phyloP scores from a whole-genome alignment of 257 asterid genomes.

The Cinchona pubescens region DNA sequence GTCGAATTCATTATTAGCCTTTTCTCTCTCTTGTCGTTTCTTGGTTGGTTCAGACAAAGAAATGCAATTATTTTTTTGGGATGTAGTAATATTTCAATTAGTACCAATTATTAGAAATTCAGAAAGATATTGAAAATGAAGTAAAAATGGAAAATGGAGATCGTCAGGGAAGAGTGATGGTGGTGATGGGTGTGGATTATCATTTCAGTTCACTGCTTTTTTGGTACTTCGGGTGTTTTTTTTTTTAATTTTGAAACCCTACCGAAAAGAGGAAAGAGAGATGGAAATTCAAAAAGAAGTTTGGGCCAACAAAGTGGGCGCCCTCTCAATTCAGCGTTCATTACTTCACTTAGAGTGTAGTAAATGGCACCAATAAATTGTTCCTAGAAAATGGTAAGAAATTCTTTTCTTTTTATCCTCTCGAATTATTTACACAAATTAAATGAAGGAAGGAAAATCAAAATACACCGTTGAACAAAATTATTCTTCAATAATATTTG shows the following conservation, averaged over 20 bases:
- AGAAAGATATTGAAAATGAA: conserved; percentile 7
- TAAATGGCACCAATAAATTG: not conserved
- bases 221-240: not conserved
- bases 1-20: conserved; percentile 41
- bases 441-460: too few species aligned
- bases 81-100: not conserved
- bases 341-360: too few species aligned
- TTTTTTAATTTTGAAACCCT: conserved; percentile 30
- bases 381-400: too few species aligned
- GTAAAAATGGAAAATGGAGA: conserved; percentile 8
- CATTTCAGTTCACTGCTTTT: conserved; percentile 14
- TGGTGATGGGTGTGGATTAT: conserved; percentile 13
- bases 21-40: not conserved
- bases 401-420: too few species aligned
- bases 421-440: too few species aligned
- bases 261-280: not conserved
- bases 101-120: not conserved
- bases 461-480: too few species aligned
- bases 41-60: not conserved
- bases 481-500: too few species aligned
- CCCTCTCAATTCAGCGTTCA: not conserved
- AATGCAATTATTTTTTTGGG: not conserved
- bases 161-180: not conserved
- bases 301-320: conserved; percentile 14
- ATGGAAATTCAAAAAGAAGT: conserved; percentile 21